These are phyloP conservation scores for Aureobasidium melanogenum DNA, from an alignment of 2,329 filamentous ascomycete species.

Conservation along the genomic window DNA sequence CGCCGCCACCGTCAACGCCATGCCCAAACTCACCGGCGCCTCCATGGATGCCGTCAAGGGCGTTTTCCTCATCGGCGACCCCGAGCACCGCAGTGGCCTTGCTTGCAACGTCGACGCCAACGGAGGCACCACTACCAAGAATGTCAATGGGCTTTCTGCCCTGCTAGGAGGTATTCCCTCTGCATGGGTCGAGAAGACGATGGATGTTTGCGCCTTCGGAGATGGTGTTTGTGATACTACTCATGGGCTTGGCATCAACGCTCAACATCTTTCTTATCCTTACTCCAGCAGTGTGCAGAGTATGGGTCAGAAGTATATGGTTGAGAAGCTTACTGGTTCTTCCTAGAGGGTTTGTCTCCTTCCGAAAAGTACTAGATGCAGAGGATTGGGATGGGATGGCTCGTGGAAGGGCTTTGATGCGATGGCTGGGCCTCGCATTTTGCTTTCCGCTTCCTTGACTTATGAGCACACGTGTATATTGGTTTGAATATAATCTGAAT, in stretches of 20 bases:
- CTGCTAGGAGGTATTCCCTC: conserved; percentile 19
- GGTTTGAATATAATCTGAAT: too few relatives aligned
- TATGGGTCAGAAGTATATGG: conserved; percentile 22
- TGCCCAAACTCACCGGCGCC: conserved; percentile 25
- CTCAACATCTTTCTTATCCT: conserved; percentile 24
- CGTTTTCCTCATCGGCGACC: conserved; percentile 30
- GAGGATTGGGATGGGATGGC: neutral
- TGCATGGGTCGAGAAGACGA: conserved; percentile 28
- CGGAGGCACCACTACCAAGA: conserved; percentile 25
- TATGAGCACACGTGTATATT: too few relatives aligned
- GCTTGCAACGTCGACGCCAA: conserved; percentile 29
- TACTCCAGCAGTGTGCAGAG: conserved; percentile 22
- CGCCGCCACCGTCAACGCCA: conserved; percentile 27
- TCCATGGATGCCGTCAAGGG: conserved; percentile 28
- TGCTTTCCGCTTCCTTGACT: too few relatives aligned
- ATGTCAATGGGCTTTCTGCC: conserved; percentile 23
- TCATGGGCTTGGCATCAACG: conserved; percentile 25
- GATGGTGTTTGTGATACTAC: conserved; percentile 31
- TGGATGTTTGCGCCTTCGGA: conserved; percentile 30
- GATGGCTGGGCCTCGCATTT: too few relatives aligned
- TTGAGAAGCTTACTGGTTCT: conserved; percentile 13
- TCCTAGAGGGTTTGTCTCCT: neutral
- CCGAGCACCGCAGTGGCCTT: conserved; percentile 25
- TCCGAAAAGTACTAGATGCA: neutral
- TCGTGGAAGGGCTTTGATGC: neutral